These are phyloP conservation scores for Tuber umbilicatum DNA, from an alignment of 495 filamentous ascomycete species.

Conservation along the genomic window DNA sequence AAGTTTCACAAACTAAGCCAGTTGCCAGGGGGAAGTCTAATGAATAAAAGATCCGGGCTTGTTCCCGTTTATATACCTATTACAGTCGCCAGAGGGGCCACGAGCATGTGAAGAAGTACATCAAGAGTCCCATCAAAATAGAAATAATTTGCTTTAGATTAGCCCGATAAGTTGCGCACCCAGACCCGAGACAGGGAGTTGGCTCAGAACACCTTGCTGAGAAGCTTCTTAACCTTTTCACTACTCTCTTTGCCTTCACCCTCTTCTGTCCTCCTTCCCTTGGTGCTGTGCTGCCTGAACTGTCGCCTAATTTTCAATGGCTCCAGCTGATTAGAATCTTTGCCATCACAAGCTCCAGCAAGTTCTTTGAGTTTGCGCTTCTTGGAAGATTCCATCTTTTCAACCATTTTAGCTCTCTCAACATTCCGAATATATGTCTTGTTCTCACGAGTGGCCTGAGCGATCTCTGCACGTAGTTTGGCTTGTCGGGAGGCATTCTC, in stretches of 20 bases:
- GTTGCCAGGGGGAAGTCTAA: neutral
- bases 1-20: neutral
- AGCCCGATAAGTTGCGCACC: neutral
- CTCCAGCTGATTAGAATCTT: constrained; percentile 36
- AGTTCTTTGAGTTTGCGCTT: constrained; percentile 46
- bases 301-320: constrained; percentile 49
- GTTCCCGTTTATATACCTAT: neutral
- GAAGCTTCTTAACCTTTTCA: constrained; percentile 66
- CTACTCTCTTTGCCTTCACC: constrained; percentile 48
- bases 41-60: neutral
- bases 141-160: neutral
- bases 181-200: neutral
- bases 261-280: constrained; percentile 48
- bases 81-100: neutral
- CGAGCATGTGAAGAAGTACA: neutral
- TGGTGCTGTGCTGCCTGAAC: constrained; percentile 68
- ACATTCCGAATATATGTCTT: constrained; percentile 74
- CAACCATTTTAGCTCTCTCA: constrained; percentile 65
- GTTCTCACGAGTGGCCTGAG: constrained; percentile 69
- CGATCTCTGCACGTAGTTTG: constrained; percentile 72
- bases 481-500: constrained; percentile 79
- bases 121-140: neutral
- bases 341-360: constrained; percentile 28
- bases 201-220: constrained; percentile 71
- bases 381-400: constrained; percentile 61